Evolutionary conservation across 805 yeast species (phyloP).

Genomic region (Nakazawaea sp.): DNA sequence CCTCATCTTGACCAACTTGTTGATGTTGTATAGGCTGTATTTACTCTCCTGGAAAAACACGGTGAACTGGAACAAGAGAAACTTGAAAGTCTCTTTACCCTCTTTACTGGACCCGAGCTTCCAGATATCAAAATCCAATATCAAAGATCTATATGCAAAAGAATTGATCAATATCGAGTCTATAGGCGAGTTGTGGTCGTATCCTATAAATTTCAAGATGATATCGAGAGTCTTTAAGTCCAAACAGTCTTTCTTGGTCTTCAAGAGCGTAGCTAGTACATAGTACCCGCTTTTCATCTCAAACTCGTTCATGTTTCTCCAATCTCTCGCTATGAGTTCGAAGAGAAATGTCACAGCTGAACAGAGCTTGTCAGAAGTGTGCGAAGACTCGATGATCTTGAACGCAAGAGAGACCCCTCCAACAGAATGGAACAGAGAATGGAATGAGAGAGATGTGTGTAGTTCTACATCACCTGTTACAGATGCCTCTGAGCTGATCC

Average conservation of each 20-base stretch:
- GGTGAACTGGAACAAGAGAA: conserved; percentile 51
- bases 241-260: conserved; percentile 33
- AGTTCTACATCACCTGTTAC: not conserved
- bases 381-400: conserved; percentile 37
- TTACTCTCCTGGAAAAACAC: conserved; percentile 48
- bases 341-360: conserved; percentile 34
- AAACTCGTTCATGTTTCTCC: conserved; percentile 50
- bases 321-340: conserved; percentile 33
- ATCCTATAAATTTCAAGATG: conserved; percentile 50
- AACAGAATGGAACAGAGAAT: conserved; percentile 27
- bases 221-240: conserved; percentile 38
- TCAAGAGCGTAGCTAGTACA: conserved; percentile 45
- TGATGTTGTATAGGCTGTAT: conserved; percentile 41
- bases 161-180: conserved; percentile 54
- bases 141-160: conserved; percentile 47
- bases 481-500: conserved; percentile 12
- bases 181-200: conserved; percentile 38
- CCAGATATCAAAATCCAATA: conserved; percentile 63
- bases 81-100: conserved; percentile 38
- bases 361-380: conserved; percentile 25
- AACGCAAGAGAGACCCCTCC: conserved; percentile 48
- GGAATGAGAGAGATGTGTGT: conserved; percentile 1
- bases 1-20: conserved; percentile 46
- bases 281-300: conserved; percentile 57
- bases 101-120: conserved; percentile 14